Conservation (phyloP, 192 early-diverging fungal species). For the Funneliformis mosseae region DNA sequence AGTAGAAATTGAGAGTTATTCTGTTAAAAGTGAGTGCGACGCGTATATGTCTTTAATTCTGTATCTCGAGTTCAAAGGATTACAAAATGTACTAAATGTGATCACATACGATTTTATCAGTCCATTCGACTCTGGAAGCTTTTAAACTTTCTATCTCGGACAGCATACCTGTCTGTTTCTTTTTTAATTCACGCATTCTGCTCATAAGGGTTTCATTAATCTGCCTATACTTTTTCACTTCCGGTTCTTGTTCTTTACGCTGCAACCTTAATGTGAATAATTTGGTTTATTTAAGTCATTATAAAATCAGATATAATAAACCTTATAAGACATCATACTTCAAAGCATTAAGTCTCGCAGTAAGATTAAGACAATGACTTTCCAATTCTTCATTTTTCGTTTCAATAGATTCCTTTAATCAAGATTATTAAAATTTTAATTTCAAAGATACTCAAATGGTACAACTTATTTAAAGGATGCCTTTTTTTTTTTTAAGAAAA, state of each 20-base stretch:
- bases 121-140: background rate
- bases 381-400: background rate
- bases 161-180: constrained; percentile 7
- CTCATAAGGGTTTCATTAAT: background rate
- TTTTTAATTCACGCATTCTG: constrained; percentile 21
- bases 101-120: background rate
- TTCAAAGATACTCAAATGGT: background rate
- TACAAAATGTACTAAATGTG: background rate
- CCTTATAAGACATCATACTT: background rate
- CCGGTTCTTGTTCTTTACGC: constrained; percentile 5
- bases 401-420: constrained; percentile 6
- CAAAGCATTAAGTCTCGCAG: background rate
- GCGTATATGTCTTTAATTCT: background rate
- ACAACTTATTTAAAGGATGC: background rate
- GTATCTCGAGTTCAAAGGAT: background rate
- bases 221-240: constrained; percentile 13
- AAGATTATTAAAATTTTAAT: background rate
- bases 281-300: background rate
- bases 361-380: background rate
- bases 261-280: background rate
- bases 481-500: too few relatives aligned
- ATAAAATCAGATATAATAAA: too few relatives aligned
- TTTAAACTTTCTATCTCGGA: background rate
- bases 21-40: background rate
- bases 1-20: constrained; percentile 17